Evolutionary conservation across 306 rosid species (phyloP).

Genomic region (Oxytropis ochrocephala): DNA sequence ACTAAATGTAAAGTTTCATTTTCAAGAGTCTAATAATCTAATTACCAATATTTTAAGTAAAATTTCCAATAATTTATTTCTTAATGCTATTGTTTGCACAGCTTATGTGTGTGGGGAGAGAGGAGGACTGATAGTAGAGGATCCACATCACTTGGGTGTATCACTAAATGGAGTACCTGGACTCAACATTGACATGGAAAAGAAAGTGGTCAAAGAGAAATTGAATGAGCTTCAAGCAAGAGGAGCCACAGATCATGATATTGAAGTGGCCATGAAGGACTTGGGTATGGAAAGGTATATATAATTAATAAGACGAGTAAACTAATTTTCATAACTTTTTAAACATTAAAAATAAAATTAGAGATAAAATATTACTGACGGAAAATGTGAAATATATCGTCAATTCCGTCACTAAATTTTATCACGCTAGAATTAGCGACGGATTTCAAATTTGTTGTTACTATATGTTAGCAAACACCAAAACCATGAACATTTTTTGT

Average conservation of each 20-base stretch:
- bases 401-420: no score
- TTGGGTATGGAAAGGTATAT: constrained; percentile 54
- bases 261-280: constrained; percentile 47
- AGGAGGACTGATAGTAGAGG: constrained; percentile 52
- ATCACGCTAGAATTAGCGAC: no score
- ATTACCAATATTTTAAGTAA: background rate
- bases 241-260: constrained; percentile 33
- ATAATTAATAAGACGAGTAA: no score
- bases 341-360: no score
- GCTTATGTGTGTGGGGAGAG: constrained; percentile 73
- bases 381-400: no score
- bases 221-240: constrained; percentile 26
- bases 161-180: constrained; percentile 49
- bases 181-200: constrained; percentile 44
- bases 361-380: no score
- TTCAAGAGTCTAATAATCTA: no score
- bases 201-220: constrained; percentile 26
- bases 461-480: background rate
- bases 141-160: constrained; percentile 40
- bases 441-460: no score
- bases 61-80: background rate
- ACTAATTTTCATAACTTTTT: no score
- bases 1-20: background rate
- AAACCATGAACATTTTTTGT: background rate
- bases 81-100: background rate